Base-by-base conservation (phyloP, 768 basidiomycete species). In the Coprinopsis strossmayeri region DNA sequence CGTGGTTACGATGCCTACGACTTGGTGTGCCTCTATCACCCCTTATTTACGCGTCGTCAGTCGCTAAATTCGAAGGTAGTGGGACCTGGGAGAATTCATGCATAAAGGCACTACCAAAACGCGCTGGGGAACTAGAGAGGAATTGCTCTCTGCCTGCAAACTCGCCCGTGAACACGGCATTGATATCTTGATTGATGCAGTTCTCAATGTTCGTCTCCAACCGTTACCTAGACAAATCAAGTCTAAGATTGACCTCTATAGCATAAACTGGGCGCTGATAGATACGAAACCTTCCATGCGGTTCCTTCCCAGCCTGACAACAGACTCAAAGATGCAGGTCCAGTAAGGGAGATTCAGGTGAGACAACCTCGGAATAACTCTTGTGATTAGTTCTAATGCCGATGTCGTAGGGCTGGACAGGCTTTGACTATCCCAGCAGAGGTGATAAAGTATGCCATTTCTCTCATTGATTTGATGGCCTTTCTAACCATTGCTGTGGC, bases 1-100 rank as follows among this genome's bases (percentile, higher is more conserved):
- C 74, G 83, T 55, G 89, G 89, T 23, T 91, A 91, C 55, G 89
- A 91, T 61, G 89, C 86, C 1, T 91, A 91, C 63, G 90, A 91
- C 60, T 59, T 91, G 66, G 88, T 90, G 65, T 46, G 69, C 60
- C 27, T 18, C 46, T 7, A 42, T 21, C 40, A 21, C 21, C 21
- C 23, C 25, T 17, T 18, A 4, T 28, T 37, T 28, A 23, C 24
- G 10, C 5, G n/a, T 23, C 34, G 12, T 32, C 9, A 38, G 30
- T n/a, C 18, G 17, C 5, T 25, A 13, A 24, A 9, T 37, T n/a
- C 32, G 9, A 38, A 10, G 9, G 2, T 45, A 91, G 88, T 92
- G 90, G 89, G 89, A 92, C 61, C 65, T 92, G 15, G 89, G 89
- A 28, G 89, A 91, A 65, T 91, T 91, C 53, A 55, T 84, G 44